Base-by-base conservation (phyloP, 495 filamentous ascomycete species). In the Parachaetomium inaequale region DNA sequence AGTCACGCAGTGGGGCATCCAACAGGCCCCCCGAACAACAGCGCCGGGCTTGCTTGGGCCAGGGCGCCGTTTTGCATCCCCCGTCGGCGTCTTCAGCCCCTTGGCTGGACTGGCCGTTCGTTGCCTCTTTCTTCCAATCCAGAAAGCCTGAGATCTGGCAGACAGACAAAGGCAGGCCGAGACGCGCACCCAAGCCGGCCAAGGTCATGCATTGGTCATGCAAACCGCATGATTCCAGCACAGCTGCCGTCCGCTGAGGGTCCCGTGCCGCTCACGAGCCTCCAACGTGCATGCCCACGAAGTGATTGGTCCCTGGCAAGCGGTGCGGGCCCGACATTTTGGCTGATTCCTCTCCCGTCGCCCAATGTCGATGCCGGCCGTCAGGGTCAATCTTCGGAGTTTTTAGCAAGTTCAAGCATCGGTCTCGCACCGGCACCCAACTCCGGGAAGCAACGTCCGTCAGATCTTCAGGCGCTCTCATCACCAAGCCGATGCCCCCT, bases 241-340 rank as follows among this genome's bases (percentile, higher is more conserved):
- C 29, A 51, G 47, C 57, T 52, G 57, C 47, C 31, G 15, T 59
- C 29, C n/a, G 57, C 21, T 40, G 57, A 40, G 57, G 57, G 50
- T 59, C 57, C 57, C 57, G 46, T 59, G 56, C 45, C 58, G 46
- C 58, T 49, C 58, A 61, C 58, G 58, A 59, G 31, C 57, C 57
- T 40, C 32, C 55, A 46, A 23, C 26, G 11, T 17, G 55, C 6
- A 2, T 28, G n/a, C 12, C 21, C 8, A 2, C n/a, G 31, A 50
- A 28, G 19, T 23, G 56, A 59, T 59, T 59, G 43, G 56, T 28
- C 8, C 19, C 10, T 38, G 45, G 3, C 2, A 14, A 19, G 28
- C 1, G n/a, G 8, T 47, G 55, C 43, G 55, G 42, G 43, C 19
- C 55, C 29, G 21, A 49, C 38, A 19, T 59, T n/a, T 50, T 50